These are phyloP conservation scores for Neoboletus brunneissimus DNA, from an alignment of 768 basidiomycete species.

Conservation along the genomic window DNA sequence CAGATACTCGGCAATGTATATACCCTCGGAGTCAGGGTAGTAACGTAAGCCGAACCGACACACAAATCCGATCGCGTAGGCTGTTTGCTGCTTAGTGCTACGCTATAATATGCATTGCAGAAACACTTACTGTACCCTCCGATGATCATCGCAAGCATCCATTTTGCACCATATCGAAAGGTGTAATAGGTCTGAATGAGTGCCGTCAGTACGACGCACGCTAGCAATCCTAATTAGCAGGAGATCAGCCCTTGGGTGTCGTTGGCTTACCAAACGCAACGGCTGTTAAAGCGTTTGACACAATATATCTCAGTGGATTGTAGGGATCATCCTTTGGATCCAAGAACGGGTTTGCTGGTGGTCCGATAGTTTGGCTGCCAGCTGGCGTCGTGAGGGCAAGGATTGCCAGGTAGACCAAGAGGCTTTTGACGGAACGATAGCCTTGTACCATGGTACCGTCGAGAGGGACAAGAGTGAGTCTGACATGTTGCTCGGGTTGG, in stretches of 20 bases:
- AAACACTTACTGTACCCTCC: slow-evolving; percentile 52
- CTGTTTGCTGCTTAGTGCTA: slow-evolving; percentile 29
- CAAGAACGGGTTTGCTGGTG: slow-evolving; percentile 10
- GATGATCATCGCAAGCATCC: slow-evolving; percentile 61
- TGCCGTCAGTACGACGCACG: slow-evolving; percentile 39
- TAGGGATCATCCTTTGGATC: slow-evolving; percentile 52
- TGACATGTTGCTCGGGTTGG: not conserved
- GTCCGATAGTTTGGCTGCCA: slow-evolving; percentile 3
- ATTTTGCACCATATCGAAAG: slow-evolving; percentile 47
- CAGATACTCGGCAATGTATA: slow-evolving; percentile 57
- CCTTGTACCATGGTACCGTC: not conserved
- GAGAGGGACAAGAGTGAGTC: not conserved
- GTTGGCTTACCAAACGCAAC: slow-evolving; percentile 44
- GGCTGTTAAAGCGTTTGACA: slow-evolving; percentile 49
- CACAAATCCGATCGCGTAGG: slow-evolving; percentile 54
- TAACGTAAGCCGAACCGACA: slow-evolving; percentile 54
- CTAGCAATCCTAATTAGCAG: not conserved
- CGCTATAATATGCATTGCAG: not conserved
- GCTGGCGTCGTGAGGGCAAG: not conserved
- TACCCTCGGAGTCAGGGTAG: slow-evolving; percentile 48
- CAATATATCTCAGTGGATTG: slow-evolving; percentile 56
- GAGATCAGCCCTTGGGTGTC: not conserved
- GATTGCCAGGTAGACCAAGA: not conserved
- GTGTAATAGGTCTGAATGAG: slow-evolving; percentile 44
- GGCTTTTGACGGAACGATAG: not conserved